Percentiles rank a stretch among this genome's conserved stretches.
Evolutionary conservation across 257 asterid species (phyloP).

Genomic region (Paraleonurus japonicus): DNA sequence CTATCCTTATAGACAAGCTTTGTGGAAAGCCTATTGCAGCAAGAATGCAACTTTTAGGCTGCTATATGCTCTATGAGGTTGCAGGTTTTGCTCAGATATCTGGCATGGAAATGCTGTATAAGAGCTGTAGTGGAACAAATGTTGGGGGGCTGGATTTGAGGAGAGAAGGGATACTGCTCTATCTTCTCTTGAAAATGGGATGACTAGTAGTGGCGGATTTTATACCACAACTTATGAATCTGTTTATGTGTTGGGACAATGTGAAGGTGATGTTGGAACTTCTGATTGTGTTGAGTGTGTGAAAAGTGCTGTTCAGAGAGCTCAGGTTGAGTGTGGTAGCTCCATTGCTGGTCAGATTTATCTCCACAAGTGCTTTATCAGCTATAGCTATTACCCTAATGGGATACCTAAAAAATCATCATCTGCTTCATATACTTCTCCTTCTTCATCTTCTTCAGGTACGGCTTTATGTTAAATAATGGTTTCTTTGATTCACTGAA

Average conservation of each 20-base stretch:
- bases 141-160: slow-evolving; percentile 74
- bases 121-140: slow-evolving; percentile 73
- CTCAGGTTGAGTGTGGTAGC: slow-evolving; percentile 98
- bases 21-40: slow-evolving; percentile 84
- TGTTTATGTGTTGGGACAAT: slow-evolving; percentile 83
- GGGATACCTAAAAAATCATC: slow-evolving; percentile 72
- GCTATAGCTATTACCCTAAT: slow-evolving; percentile 59
- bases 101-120: slow-evolving; percentile 90
- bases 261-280: slow-evolving; percentile 88
- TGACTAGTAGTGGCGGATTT: slow-evolving; percentile 60
- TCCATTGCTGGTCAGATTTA: slow-evolving; percentile 80
- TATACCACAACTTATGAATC: slow-evolving; percentile 57
- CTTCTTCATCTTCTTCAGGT: slow-evolving; percentile 74
- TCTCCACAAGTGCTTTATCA: slow-evolving; percentile 80
- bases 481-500: neutral
- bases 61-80: slow-evolving; percentile 88
- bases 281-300: slow-evolving; percentile 89
- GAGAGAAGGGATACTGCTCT: slow-evolving; percentile 84
- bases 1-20: slow-evolving; percentile 81
- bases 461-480: neutral
- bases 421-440: slow-evolving; percentile 56
- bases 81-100: slow-evolving; percentile 82
- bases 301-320: slow-evolving; percentile 79
- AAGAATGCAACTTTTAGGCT: slow-evolving; percentile 86
- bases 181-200: slow-evolving; percentile 58